Evolutionary conservation across 1,284 basidiomycete species (phyloP), one percentile per base, ranked within the genome.

Genomic region (Pyrrhoderma noxium): DNA sequence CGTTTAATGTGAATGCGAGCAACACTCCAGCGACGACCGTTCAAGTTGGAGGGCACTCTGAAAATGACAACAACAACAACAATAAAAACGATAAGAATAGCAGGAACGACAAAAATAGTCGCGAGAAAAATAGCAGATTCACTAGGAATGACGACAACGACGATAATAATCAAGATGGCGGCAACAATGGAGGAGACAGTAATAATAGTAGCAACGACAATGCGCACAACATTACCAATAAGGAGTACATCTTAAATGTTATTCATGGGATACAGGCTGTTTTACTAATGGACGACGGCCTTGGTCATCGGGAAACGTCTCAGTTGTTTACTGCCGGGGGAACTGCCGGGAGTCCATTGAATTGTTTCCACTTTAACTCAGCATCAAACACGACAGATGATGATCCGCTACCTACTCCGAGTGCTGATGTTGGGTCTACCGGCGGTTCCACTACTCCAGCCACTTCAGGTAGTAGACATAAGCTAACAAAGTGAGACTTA

Each of bases 241-340:
- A 55, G 40, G 45, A 47, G 25, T 83, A 76, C 56, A 59, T 65
- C 21, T 68, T 80, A 67, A 67, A 61, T 43, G 69, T 68, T 8
- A 16, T 60, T 3, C 65, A 67, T 3, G 70, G 69, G 19, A 58
- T 62, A 8, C 62, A 73, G 36, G 65, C 76, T 1, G 61, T 75
- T 1, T 60, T 82, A 42, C 58, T 77, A 38, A 58, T 68, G 48
- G 63, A 66, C 47, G 61, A 64, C 22, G 55, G 51, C 9, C 55
- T 53, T 14, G 66, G 63, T 1, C 58, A 62, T 50, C 54, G 43
- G 19, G 61, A 66, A 50, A 59, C 64, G 11, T 64, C 64, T 5
- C 41, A 58, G 14, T 52, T 69, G 16, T 51, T 51, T 25, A 55
- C 53, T 42, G 38, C 46, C 11, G 53, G 53, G 2, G 53, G 53